A percentile compares a stretch with the other conserved stretches of the same genome.
Conservation (phyloP, 108 stramenopile genomes). For the Conticribra weissflogii region DNA sequence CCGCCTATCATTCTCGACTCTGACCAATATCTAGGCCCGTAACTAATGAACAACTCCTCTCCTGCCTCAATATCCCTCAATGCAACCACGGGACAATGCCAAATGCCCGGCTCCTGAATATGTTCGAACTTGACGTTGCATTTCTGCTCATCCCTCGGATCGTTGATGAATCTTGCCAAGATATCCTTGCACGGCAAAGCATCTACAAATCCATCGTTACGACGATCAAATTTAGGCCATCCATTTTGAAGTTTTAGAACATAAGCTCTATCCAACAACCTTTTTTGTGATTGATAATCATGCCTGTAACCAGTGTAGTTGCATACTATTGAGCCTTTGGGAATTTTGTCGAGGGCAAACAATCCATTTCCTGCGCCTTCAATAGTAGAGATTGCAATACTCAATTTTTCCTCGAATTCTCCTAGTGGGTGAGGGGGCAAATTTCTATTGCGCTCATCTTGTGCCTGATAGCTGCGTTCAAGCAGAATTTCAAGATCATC, state of each 20-base stretch:
- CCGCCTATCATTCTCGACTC: conserved; percentile 34
- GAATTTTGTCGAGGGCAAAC: conserved; percentile 19
- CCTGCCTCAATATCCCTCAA: conserved; percentile 63
- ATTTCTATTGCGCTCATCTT: conserved; percentile 45
- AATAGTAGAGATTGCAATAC: conserved; percentile 38
- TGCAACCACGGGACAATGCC: conserved; percentile 63
- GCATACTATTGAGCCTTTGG: conserved; percentile 32
- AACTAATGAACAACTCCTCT: conserved; percentile 79
- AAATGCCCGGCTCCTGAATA: conserved; percentile 32
- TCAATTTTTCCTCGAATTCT: conserved; percentile 25
- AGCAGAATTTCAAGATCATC: conserved; percentile 36
- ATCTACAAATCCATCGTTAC: conserved; percentile 49
- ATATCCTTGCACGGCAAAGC: conserved; percentile 27
- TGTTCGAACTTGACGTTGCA: conserved; percentile 46
- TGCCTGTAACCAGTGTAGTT: conserved; percentile 44
- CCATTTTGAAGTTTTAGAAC: conserved; percentile 44
- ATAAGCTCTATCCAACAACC: conserved; percentile 30
- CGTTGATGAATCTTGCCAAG: conserved; percentile 43
- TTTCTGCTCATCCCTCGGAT: conserved; percentile 27
- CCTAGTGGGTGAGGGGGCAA: conserved; percentile 36
- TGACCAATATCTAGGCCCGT: conserved; percentile 57
- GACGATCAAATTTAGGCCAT: conserved; percentile 34
- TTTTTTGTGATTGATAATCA: conserved; percentile 49
- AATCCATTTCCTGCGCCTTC: conserved; percentile 40
- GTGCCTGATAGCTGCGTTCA: conserved; percentile 34